These are phyloP conservation scores for Lignosus rhinocerotis DNA, from an alignment of 1,284 basidiomycete genomes.

Conservation along the genomic window DNA sequence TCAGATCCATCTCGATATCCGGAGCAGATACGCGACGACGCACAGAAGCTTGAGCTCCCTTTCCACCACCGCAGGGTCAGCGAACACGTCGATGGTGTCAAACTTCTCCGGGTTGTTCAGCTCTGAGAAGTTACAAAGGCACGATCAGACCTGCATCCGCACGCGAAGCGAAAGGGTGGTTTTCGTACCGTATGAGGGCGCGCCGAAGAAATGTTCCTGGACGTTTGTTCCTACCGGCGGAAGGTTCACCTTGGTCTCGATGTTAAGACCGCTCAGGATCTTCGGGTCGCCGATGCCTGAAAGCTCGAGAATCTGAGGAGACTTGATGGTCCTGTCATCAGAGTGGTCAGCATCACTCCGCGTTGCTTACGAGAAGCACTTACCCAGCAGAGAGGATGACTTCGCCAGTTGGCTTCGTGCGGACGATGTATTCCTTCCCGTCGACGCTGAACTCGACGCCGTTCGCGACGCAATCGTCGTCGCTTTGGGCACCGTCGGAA, in stretches of 20 bases:
- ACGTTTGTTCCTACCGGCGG: slow-evolving; percentile 37
- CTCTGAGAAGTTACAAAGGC: not conserved
- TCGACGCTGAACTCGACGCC: slow-evolving; percentile 35
- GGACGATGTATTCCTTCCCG: slow-evolving; percentile 27
- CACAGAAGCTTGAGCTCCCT: slow-evolving; percentile 33
- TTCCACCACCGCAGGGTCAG: slow-evolving; percentile 22
- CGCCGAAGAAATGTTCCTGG: slow-evolving; percentile 32
- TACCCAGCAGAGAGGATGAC: slow-evolving; percentile 40
- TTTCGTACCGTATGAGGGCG: slow-evolving; percentile 22
- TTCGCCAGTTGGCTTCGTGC: slow-evolving; percentile 30
- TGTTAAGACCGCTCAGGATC: slow-evolving; percentile 32
- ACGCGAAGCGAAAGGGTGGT: too few species aligned
- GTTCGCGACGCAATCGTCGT: slow-evolving; percentile 24
- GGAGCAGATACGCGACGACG: not conserved
- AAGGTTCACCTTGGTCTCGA: slow-evolving; percentile 37
- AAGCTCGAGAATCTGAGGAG: slow-evolving; percentile 37
- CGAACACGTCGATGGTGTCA: slow-evolving; percentile 31
- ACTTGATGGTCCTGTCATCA: slow-evolving; percentile 28
- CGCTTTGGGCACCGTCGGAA: not conserved
- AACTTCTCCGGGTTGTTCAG: slow-evolving; percentile 13
- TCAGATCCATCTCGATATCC: not conserved
- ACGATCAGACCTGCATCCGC: not conserved
- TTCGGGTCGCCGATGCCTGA: slow-evolving; percentile 39
- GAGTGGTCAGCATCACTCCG: not conserved
- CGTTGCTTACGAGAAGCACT: not conserved